Evolutionary conservation across 129 eudicot species (phyloP), one percentile per base, ranked within the genome.

Genomic region (Pittosporum tobira): DNA sequence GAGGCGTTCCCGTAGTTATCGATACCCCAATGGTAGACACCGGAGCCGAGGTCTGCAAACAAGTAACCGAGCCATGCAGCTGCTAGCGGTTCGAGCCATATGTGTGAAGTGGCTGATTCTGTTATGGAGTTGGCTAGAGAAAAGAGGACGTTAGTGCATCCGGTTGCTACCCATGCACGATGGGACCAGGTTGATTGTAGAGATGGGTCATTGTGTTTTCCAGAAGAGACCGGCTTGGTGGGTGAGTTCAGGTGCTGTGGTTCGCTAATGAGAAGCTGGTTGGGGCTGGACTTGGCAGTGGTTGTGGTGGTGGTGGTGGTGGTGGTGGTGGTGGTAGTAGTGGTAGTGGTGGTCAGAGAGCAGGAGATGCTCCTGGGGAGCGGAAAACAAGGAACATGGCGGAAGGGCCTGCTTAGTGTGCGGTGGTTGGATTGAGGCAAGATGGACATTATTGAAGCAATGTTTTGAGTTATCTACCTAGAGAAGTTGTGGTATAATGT

Each of bases 21-120:
- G 11, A 91, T 86, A 61, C 87, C 94, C 98, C 98, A 91, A 38
- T 91, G 98, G 76, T 91, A 91, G 59, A 91, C 75, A 4, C 98
- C 98, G 0, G 98, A 86, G 67, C 87, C 97, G 14, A 91, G 87
- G 76, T 91, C 98, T 0, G 98, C 94, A 5, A 86, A 66, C 58
- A 91, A 55, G 79, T 91, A 91, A 47, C 98, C 98, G 6, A 38
- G 15, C 38, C 71, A 48, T 26, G 86, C 84, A 20, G 98, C 90
- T 13, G 81, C 56, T 8, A 77, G 24, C 24, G 98, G 98, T 58
- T 86, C 87, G 6, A 78, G 64, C 95, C 82, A 83, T 12, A 68
- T 64, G 60, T 85, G 94, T 3, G 85, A 64, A 2, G 57, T 66
- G 20, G 58, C 26, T 6, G 89, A 70, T 2, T 45, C 78, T 0